Percentiles rank a stretch among this genome's conserved stretches.
phyloP scores from a whole-genome alignment of 495 filamentous ascomycete species.

The Geoglossum glabrum region DNA sequence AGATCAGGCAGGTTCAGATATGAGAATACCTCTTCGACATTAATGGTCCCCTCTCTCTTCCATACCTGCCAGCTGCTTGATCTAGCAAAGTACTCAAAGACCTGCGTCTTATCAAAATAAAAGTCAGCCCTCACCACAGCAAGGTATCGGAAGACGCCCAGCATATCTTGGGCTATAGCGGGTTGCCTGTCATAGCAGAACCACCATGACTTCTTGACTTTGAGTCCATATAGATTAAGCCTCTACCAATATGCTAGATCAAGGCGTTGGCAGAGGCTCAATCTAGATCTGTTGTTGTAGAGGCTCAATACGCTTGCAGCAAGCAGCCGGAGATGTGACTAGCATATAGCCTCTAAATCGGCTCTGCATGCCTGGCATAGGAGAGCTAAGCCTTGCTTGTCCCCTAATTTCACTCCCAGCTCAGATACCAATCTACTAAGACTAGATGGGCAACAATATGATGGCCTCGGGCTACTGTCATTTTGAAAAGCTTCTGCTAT shows the following conservation, averaged over 20 bases:
- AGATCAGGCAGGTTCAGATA: neutral
- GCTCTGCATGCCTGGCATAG: neutral
- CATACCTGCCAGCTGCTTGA: neutral
- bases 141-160: neutral
- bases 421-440: no score
- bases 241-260: neutral
- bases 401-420: no score
- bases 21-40: neutral
- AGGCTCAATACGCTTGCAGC: neutral
- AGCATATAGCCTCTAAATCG: neutral
- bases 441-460: no score
- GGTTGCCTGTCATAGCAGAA: neutral
- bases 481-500: no score
- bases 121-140: neutral
- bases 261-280: neutral
- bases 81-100: neutral
- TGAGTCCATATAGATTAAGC: neutral
- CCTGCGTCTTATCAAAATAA: neutral
- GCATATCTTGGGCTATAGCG: neutral
- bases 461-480: no score
- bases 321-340: neutral
- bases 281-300: neutral
- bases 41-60: neutral
- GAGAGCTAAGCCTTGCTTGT: neutral
- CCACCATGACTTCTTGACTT: neutral